Percentiles rank a stretch among this genome's conserved stretches.
phyloP scores from a whole-genome alignment of 768 basidiomycete genomes.

The Boletus eberwhitei region DNA sequence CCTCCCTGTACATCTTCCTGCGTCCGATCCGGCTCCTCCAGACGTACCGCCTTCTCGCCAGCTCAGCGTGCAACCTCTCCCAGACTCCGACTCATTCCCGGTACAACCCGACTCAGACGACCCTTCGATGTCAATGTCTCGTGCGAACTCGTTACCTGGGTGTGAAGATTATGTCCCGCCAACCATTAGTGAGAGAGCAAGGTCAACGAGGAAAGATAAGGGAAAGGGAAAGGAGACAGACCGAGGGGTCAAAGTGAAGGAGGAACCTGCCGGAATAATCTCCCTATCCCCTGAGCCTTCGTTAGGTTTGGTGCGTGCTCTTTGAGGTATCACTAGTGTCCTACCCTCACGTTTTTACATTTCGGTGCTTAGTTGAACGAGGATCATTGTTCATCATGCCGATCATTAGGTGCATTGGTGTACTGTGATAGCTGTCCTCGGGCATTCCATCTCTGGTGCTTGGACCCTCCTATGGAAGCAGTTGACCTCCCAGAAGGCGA shows the following conservation, averaged over 20 bases:
- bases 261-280: conserved; percentile 37
- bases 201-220: conserved; percentile 38
- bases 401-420: conserved; percentile 77
- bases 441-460: conserved; percentile 94
- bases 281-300: conserved; percentile 38
- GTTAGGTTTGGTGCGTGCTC: conserved; percentile 36
- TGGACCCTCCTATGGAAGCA: conserved; percentile 91
- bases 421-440: conserved; percentile 97
- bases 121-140: conserved; percentile 49
- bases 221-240: conserved; percentile 48
- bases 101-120: conserved; percentile 59
- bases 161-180: conserved; percentile 25
- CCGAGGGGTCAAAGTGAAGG: conserved; percentile 39
- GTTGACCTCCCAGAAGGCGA: conserved; percentile 80
- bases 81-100: conserved; percentile 51
- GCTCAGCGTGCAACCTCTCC: conserved; percentile 38
- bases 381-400: conserved; percentile 84
- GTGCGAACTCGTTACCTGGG: conserved; percentile 52
- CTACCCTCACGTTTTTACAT: conserved; percentile 15
- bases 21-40: conserved; percentile 38
- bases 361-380: conserved; percentile 51
- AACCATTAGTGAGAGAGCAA: conserved; percentile 24
- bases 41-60: conserved; percentile 39
- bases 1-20: conserved; percentile 21
- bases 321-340: conserved; percentile 2